Evolutionary conservation across 495 filamentous ascomycete species (phyloP), one percentile per base, ranked within the genome.

Genomic region (Penicillium coffeae): DNA sequence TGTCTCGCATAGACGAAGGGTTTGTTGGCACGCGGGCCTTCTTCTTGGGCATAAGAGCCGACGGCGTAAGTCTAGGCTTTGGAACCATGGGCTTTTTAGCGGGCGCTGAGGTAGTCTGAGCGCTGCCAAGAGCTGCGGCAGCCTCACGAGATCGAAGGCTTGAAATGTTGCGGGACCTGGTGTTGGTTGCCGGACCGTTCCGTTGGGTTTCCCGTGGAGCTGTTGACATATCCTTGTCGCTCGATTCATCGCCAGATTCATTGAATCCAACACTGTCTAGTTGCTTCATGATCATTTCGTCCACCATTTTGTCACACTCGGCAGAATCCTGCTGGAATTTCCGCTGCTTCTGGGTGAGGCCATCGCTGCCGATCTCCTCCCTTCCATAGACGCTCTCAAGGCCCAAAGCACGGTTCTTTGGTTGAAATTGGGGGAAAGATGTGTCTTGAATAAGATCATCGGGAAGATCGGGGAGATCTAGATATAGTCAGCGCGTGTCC

Each of bases 401-500:
- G 5, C 87, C 88, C 35, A 78, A 73, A 38, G 86, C 86, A 18
- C 89, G 67, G 52, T 92, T 93, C 48, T 77, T 63, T 13, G 74
- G 79, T 59, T 65, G 61, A 50, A 83, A 79, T 54, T 76, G 70
- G 8, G 73, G 71, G 54, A 73, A 75, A 0, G 60, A 70, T 1
- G 81, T 65, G 59, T 68, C 78, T 38, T 85, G 79, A 12, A 80
- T 81, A 43, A 89, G 79, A 42, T 90, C 83, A 43, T 95, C 88
- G 16, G 87, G 87, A 46, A 85, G 58, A 59, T 94, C 91, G 0
- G 85, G 86, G 4, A 86, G 73, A 40, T 85, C 87, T 76, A 66
- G 66, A 19, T 55, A 10, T 19, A 32, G 52, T 51, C 72, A 79
- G 51, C 74, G 73, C 18, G 5, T 10, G 25, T 10, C 25, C 10